These are phyloP conservation scores for Botrytis deweyae DNA, from an alignment of 2,329 filamentous ascomycete genomes.

Conservation along the genomic window DNA sequence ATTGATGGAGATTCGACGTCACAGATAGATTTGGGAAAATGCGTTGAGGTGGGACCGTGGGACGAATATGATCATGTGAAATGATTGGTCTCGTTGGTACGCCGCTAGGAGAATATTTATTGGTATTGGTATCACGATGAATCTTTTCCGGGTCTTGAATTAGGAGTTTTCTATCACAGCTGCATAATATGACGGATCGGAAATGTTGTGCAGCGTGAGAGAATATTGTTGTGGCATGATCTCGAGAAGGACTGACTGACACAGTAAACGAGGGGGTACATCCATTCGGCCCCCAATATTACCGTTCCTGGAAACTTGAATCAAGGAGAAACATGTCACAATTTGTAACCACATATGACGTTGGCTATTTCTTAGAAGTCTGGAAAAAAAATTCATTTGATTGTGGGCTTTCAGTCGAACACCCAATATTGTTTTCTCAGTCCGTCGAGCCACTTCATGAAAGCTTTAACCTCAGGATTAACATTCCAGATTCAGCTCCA, in stretches of 20 bases:
- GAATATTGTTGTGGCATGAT: conserved; percentile 14
- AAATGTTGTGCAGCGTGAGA: conserved; percentile 9
- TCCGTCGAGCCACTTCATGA: not conserved
- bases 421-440: not conserved
- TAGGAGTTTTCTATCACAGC: conserved; percentile 13
- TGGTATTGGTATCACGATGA: not conserved
- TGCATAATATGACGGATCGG: conserved; percentile 15
- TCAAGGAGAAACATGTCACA: conserved; percentile 16
- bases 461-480: not conserved
- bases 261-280: conserved; percentile 10
- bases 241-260: conserved; percentile 8
- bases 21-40: not conserved
- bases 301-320: not conserved
- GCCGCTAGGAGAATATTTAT: conserved; percentile 20
- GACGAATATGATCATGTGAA: conserved; percentile 22
- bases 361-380: not conserved
- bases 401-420: not conserved
- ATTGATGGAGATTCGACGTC: conserved; percentile 5
- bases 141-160: conserved; percentile 11
- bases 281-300: conserved; percentile 17
- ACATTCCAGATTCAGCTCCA: not conserved
- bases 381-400: not conserved
- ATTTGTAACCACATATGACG: conserved; percentile 1
- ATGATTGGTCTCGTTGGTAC: conserved; percentile 8
- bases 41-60: conserved; percentile 16